A percentile compares a stretch with the other conserved stretches of the same genome.
Evolutionary conservation across 2,329 filamentous ascomycete species (phyloP).

Genomic region (Fusarium nisikadoi): DNA sequence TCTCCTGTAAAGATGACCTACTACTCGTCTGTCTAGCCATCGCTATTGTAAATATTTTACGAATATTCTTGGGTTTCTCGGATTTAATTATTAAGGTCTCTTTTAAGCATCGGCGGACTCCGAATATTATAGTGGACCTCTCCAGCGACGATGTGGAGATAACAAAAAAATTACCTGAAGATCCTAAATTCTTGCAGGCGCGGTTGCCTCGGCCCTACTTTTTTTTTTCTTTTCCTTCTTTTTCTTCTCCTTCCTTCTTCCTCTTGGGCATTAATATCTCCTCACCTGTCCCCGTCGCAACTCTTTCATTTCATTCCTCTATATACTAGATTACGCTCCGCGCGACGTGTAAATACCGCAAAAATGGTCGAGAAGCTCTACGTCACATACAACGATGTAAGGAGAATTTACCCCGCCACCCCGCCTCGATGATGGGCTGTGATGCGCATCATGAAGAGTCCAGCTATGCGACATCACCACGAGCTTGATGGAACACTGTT

Average conservation of each 20-base stretch:
- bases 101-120: conserved; percentile 35
- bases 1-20: too few relatives aligned
- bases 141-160: conserved; percentile 11
- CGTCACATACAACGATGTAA: conserved; percentile 91
- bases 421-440: conserved; percentile 37
- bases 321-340: background rate
- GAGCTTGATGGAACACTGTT: background rate
- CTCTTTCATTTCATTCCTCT: background rate
- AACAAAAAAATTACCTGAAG: conserved; percentile 42
- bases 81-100: background rate
- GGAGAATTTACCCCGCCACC: conserved; percentile 49
- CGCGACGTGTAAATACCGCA: conserved; percentile 41
- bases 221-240: conserved; percentile 13
- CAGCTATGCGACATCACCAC: conserved; percentile 6
- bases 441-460: conserved; percentile 32
- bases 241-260: conserved; percentile 10
- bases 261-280: conserved; percentile 32
- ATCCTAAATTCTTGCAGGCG: conserved; percentile 26
- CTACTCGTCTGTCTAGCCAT: too few relatives aligned
- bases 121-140: conserved; percentile 34
- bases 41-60: background rate
- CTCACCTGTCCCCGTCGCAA: conserved; percentile 23
- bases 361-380: conserved; percentile 88
- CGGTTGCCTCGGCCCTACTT: conserved; percentile 31
- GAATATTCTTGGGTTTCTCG: background rate